Percentiles rank a stretch among this genome's conserved stretches.
Evolutionary conservation across 139 green algal genomes (phyloP).

Genomic region (Spirogloea muscicola): DNA sequence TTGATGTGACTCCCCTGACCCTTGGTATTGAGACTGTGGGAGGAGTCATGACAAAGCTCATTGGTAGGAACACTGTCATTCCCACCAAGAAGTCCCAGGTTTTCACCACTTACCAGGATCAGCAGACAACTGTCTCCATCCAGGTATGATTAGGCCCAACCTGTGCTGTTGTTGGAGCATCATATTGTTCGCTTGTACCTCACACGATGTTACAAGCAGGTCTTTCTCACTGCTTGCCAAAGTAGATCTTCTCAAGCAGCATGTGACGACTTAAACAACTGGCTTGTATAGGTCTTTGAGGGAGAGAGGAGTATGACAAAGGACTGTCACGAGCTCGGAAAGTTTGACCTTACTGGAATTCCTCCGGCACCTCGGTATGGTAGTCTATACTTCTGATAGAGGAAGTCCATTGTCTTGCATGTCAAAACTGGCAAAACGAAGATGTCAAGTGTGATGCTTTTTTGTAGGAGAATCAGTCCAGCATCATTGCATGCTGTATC

Average conservation of each 20-base stretch:
- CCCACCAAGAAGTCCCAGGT: constrained; percentile 97
- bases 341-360: constrained; percentile 58
- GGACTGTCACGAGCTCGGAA: constrained; percentile 55
- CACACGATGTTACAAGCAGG: too few relatives aligned
- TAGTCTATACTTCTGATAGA: too few relatives aligned
- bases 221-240: too few relatives aligned
- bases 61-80: constrained; percentile 57
- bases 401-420: too few relatives aligned
- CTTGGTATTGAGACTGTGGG: constrained; percentile 56
- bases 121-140: constrained; percentile 68
- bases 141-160: too few relatives aligned
- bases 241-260: too few relatives aligned
- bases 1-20: constrained; percentile 56
- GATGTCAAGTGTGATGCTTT: too few relatives aligned
- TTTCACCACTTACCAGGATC: constrained; percentile 97
- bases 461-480: too few relatives aligned
- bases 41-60: constrained; percentile 58
- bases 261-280: too few relatives aligned
- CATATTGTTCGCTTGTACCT: too few relatives aligned
- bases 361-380: constrained; percentile 35
- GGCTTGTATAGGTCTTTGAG: constrained; percentile 61
- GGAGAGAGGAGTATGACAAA: constrained; percentile 55
- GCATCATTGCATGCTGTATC: too few relatives aligned
- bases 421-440: too few relatives aligned
- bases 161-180: background rate